Evolutionary conservation across 768 basidiomycete genomes (phyloP).

Genomic region (Agrocybe pediades): DNA sequence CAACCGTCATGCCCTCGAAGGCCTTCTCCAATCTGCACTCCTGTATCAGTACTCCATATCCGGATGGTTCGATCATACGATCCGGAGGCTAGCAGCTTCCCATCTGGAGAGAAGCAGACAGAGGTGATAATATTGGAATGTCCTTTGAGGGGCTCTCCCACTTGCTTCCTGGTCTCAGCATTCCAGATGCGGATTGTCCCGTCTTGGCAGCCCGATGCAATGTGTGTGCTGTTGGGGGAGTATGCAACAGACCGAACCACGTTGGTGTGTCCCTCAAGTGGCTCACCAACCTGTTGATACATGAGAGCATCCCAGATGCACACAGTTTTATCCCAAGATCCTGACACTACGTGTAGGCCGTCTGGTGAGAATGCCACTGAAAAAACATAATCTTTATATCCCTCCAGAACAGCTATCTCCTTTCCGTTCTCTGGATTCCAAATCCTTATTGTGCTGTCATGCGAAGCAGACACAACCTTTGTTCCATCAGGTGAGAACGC

Average conservation of each 20-base stretch:
- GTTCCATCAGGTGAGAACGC: background rate
- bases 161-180: background rate
- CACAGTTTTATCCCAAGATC: background rate
- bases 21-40: background rate
- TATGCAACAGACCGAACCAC: background rate
- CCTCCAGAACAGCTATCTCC: no score
- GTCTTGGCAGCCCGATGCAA: background rate
- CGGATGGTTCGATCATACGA: background rate
- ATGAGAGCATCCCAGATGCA: background rate
- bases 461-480: background rate
- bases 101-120: background rate
- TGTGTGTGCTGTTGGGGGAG: background rate
- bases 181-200: background rate
- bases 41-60: background rate
- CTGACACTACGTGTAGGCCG: background rate
- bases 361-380: constrained; percentile 12
- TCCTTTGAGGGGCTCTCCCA: background rate
- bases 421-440: no score
- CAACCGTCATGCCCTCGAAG: background rate
- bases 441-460: background rate
- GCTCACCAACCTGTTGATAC: background rate
- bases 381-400: background rate
- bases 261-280: background rate
- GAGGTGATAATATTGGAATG: background rate
- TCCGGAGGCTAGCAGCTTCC: background rate